phyloP scores from a whole-genome alignment of 2,329 filamentous ascomycete genomes.

The Aureobasidium subglaciale region DNA sequence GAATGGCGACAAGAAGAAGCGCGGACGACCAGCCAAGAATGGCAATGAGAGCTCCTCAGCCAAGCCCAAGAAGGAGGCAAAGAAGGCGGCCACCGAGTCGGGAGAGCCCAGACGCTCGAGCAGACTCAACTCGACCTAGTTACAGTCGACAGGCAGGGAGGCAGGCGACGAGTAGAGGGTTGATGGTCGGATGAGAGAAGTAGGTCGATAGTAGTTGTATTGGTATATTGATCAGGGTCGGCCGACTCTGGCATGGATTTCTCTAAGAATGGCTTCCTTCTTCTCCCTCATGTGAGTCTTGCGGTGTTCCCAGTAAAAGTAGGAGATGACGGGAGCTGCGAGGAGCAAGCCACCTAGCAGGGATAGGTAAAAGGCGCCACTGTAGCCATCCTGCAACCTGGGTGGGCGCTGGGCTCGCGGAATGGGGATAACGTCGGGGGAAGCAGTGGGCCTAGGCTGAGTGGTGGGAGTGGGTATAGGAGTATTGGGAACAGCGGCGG shows the following conservation, averaged over 20 bases:
- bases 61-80: conserved; percentile 38
- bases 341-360: conserved; percentile 21
- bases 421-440: not conserved
- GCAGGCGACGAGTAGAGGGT: not conserved
- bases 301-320: conserved; percentile 27
- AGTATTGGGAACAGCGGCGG: not conserved
- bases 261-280: conserved; percentile 24
- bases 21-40: conserved; percentile 37
- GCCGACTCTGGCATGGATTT: conserved; percentile 20
- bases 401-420: not conserved
- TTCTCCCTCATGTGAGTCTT: conserved; percentile 29
- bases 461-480: not conserved
- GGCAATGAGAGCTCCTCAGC: conserved; percentile 21
- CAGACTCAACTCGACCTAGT: conserved; percentile 27
- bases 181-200: not conserved
- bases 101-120: conserved; percentile 42
- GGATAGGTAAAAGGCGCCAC: conserved; percentile 11
- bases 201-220: no score
- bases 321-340: conserved; percentile 22
- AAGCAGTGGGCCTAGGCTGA: not conserved
- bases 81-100: conserved; percentile 43
- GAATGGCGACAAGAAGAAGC: conserved; percentile 34
- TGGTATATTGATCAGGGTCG: not conserved
- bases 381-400: conserved; percentile 2
- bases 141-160: not conserved